Base-by-base conservation (phyloP, 2,329 filamentous ascomycete species). In the Diaporthe vaccinii region DNA sequence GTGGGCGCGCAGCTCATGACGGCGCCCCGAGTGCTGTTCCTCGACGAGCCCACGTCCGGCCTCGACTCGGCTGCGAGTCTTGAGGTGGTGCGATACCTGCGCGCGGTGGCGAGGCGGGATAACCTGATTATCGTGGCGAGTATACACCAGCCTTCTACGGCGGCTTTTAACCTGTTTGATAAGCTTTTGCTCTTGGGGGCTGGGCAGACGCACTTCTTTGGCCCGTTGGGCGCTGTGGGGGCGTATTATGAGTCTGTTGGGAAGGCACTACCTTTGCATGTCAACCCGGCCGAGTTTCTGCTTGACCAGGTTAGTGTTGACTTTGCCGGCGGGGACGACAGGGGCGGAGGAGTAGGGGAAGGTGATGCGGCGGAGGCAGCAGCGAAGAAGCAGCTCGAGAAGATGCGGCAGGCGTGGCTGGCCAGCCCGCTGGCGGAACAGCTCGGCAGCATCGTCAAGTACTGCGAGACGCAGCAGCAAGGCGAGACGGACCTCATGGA, bases 21-120 rank as follows among this genome's bases (percentile, higher is more conserved):
- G 1, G 92, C 89, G 74, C 95, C 95, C 0, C 94, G 93, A 82
- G 91, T 97, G 10, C 83, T 98, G 34, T 97, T 98, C 80, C 85
- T 97, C 44, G 94, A 97, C 80, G 94, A 97, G 83, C 94, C 94
- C 0, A 98, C 95, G 0, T 95, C 93, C 78, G 95, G 95, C 12
- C 86, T 97, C 14, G 95, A 98, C 82, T 96, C 94, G 10, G 92
- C 91, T 0, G 92, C 93, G 0, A 94, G 93, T 75, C 92, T 87
- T 78, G 94, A 97, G 82, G 93, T 97, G 31, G 91, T 96, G 73
- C 92, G 87, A 3, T 95, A 94, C 81, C 89, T 96, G 67, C 91
- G 89, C 80, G 85, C 87, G 14, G 88, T 95, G 41, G 94, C 92
- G 0, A 89, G 88, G 80, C 88, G 88, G 76, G 91, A 94, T 81